Conservation (phyloP, 805 yeast genomes). For the Schwanniomyces polymorphus region DNA sequence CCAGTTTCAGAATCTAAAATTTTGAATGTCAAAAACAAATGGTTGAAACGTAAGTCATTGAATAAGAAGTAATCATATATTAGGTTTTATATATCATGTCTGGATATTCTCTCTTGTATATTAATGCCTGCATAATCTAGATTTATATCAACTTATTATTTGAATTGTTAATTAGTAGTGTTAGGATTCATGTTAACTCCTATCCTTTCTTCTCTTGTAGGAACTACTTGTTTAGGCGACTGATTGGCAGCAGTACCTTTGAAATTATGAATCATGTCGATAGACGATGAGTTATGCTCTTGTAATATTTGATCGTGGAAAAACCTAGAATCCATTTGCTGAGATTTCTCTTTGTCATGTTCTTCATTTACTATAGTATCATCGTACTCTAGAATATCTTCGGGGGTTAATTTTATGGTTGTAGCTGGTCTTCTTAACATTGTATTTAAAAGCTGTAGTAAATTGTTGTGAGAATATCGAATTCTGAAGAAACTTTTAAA, state of each 20-base stretch:
- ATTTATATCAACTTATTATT: neutral
- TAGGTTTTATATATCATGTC: neutral
- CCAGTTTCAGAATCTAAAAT: slow-evolving; percentile 37
- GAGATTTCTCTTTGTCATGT: neutral
- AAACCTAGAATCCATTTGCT: slow-evolving; percentile 2
- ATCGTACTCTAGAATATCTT: slow-evolving; percentile 58
- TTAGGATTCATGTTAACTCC: slow-evolving; percentile 12
- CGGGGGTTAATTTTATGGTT: slow-evolving; percentile 62
- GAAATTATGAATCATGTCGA: slow-evolving; percentile 59
- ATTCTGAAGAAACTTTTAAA: too few species aligned
- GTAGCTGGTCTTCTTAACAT: slow-evolving; percentile 79
- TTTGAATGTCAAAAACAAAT: slow-evolving; percentile 30
- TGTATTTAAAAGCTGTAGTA: neutral
- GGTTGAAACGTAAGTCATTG: slow-evolving; percentile 42
- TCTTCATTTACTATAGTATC: slow-evolving; percentile 20
- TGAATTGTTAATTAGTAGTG: neutral
- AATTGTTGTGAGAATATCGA: too few species aligned
- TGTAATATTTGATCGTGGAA: slow-evolving; percentile 10
- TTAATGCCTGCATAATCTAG: slow-evolving; percentile 1
- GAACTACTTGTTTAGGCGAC: slow-evolving; percentile 4
- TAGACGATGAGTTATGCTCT: slow-evolving; percentile 12
- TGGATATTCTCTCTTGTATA: slow-evolving; percentile 1
- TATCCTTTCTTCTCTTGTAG: slow-evolving; percentile 19
- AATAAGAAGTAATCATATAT: slow-evolving; percentile 23
- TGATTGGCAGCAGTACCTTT: slow-evolving; percentile 46